Evolutionary conservation across 805 yeast genomes (phyloP).

Genomic region (Yarrowia sp.): DNA sequence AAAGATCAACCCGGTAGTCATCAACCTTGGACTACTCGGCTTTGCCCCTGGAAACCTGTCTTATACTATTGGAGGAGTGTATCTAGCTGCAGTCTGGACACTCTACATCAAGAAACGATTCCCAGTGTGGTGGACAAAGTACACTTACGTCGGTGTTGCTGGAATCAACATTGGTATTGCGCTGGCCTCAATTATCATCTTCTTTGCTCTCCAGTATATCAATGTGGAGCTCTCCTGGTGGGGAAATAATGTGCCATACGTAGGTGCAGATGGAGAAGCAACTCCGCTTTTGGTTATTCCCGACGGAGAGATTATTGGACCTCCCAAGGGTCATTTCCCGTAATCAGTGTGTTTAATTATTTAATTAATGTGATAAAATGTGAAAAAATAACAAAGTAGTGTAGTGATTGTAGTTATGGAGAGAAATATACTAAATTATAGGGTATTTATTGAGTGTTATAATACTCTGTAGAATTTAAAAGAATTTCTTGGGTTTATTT

Average conservation of each 20-base stretch:
- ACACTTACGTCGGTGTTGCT: slow-evolving; percentile 50
- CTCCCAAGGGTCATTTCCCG: slow-evolving; percentile 34
- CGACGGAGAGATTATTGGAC: not conserved
- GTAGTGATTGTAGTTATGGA: too few relatives aligned
- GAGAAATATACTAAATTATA: too few relatives aligned
- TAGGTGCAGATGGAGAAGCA: not conserved
- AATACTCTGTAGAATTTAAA: too few relatives aligned
- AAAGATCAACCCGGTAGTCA: slow-evolving; percentile 16
- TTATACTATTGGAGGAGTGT: slow-evolving; percentile 42
- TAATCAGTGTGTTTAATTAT: slow-evolving; percentile 21
- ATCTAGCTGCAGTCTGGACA: slow-evolving; percentile 44
- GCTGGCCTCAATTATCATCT: slow-evolving; percentile 47
- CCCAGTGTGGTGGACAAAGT: slow-evolving; percentile 44
- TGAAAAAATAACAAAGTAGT: too few relatives aligned
- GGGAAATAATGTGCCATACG: slow-evolving; percentile 43
- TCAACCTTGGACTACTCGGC: not conserved
- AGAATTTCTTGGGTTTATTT: too few relatives aligned
- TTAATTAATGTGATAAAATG: not conserved
- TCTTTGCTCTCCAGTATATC: slow-evolving; percentile 44
- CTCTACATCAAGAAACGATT: slow-evolving; percentile 47
- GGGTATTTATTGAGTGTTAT: too few relatives aligned
- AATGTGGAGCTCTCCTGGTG: slow-evolving; percentile 45
- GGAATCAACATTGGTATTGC: slow-evolving; percentile 53
- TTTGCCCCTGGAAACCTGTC: not conserved
- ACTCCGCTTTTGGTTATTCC: not conserved